These are phyloP conservation scores for Pseudogymnoascus sp. DNA, from an alignment of 2,329 filamentous ascomycete genomes.

Conservation along the genomic window DNA sequence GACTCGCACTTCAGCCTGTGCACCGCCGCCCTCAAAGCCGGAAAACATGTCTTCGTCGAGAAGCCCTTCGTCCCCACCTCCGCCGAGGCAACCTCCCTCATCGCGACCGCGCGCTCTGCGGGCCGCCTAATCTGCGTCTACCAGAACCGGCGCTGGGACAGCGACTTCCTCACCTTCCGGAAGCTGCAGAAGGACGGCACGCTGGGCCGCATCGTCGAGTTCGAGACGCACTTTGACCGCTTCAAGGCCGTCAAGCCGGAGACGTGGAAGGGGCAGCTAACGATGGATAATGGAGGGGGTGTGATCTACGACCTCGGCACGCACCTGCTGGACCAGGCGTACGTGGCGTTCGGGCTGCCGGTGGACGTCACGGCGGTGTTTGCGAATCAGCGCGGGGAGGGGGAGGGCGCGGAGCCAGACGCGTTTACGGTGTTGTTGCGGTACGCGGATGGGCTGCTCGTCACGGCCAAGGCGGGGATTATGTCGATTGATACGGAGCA, in stretches of 20 bases:
- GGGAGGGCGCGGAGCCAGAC: conserved; percentile 40
- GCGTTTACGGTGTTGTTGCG: conserved; percentile 55
- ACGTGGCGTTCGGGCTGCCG: conserved; percentile 62
- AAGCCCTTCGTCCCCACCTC: conserved; percentile 73
- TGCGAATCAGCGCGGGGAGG: conserved; percentile 53
- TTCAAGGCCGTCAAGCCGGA: conserved; percentile 51
- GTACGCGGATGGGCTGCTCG: conserved; percentile 54
- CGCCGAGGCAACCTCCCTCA: conserved; percentile 57
- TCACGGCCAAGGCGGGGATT: conserved; percentile 60
- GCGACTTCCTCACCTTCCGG: conserved; percentile 64
- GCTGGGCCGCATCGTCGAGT: conserved; percentile 67
- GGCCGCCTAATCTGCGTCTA: conserved; percentile 38
- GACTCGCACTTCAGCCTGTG: conserved; percentile 60
- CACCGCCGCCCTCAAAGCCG: conserved; percentile 55
- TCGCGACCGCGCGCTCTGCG: conserved; percentile 29
- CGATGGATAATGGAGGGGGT: conserved; percentile 54
- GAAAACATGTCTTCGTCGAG: conserved; percentile 73
- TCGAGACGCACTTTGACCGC: conserved; percentile 73
- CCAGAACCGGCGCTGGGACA: conserved; percentile 58
- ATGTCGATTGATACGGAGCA: conserved; percentile 62
- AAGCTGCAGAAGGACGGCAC: conserved; percentile 50
- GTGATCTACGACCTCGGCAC: conserved; percentile 67
- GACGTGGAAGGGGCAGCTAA: conserved; percentile 58
- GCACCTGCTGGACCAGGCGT: conserved; percentile 69
- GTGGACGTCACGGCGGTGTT: conserved; percentile 58